phyloP scores from a whole-genome alignment of 2,329 filamentous ascomycete species.

The Aureobasidium sp. region DNA sequence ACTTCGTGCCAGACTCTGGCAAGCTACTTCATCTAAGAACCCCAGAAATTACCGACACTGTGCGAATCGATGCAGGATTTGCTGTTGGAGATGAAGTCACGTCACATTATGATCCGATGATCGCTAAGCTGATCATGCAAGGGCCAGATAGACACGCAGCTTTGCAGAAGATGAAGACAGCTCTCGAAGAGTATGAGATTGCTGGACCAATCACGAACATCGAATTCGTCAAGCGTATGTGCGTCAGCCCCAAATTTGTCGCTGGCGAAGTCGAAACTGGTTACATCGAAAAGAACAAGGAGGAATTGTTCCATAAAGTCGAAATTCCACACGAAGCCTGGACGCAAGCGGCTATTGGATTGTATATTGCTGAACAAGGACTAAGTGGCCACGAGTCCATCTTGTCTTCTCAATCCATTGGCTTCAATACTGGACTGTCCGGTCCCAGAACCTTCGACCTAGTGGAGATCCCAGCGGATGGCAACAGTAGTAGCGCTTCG shows the following conservation, averaged over 20 bases:
- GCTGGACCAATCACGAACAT: constrained; percentile 93
- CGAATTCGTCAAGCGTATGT: constrained; percentile 88
- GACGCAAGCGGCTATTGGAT: constrained; percentile 76
- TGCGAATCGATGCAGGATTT: constrained; percentile 91
- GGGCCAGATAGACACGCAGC: constrained; percentile 72
- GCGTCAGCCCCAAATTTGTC: constrained; percentile 73
- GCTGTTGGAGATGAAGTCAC: constrained; percentile 86
- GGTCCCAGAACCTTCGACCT: constrained; percentile 58
- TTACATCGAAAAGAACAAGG: constrained; percentile 83
- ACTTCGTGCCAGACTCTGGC: constrained; percentile 92
- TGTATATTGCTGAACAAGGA: constrained; percentile 42
- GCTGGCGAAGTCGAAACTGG: constrained; percentile 88
- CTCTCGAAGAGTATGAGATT: constrained; percentile 83
- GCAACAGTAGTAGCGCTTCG: constrained; percentile 30
- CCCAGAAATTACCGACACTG: constrained; percentile 60
- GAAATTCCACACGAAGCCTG: constrained; percentile 64
- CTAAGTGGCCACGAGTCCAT: constrained; percentile 32
- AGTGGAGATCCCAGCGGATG: constrained; percentile 40
- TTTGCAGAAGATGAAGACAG: constrained; percentile 72
- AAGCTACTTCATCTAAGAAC: constrained; percentile 75
- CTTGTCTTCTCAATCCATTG: constrained; percentile 42
- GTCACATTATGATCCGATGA: constrained; percentile 97
- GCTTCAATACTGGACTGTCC: constrained; percentile 54
- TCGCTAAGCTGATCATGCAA: constrained; percentile 91
- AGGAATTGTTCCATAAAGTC: constrained; percentile 65